A percentile compares a stretch with the other conserved stretches of the same genome.
Evolutionary conservation across 2,329 filamentous ascomycete species (phyloP).

Genomic region (Aureobasidium sp.): DNA sequence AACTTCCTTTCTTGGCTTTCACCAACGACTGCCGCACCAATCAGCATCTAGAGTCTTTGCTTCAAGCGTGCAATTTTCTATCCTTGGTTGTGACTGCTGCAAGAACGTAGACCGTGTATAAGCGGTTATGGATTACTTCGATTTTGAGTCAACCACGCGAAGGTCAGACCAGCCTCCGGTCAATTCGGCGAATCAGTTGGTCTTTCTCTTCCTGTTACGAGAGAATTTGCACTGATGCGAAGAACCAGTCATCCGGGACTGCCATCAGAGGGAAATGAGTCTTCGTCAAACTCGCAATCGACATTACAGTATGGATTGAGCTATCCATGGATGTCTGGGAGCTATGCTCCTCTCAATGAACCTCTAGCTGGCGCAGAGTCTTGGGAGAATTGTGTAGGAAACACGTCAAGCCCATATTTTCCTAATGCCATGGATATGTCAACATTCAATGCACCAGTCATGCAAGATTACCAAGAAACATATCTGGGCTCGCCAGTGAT

Average conservation of each 20-base stretch:
- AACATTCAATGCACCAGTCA: background rate
- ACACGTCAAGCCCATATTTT: background rate
- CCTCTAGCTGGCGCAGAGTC: background rate
- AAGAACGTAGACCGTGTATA: constrained; percentile 4
- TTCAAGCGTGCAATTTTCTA: background rate
- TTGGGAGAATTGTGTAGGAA: background rate
- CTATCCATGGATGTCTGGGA: background rate
- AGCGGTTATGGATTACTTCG: constrained; percentile 9
- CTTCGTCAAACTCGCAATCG: background rate
- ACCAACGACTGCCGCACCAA: background rate
- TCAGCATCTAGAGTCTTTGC: background rate
- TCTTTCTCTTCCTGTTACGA: constrained; percentile 11
- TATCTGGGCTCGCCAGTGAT: background rate
- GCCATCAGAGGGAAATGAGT: background rate
- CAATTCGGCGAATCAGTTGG: constrained; percentile 10
- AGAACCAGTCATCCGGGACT: constrained; percentile 3
- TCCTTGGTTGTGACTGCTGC: background rate
- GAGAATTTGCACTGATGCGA: constrained; percentile 14
- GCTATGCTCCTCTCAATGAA: background rate
- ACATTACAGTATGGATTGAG: background rate
- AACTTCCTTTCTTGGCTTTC: constrained; percentile 4
- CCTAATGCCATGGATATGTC: constrained; percentile 3
- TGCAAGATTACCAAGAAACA: background rate
- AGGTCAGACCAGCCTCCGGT: background rate
- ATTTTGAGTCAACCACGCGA: constrained; percentile 7